phyloP scores from a whole-genome alignment of 176 grass and related monocot genomes.

The Oryza officinalis region DNA sequence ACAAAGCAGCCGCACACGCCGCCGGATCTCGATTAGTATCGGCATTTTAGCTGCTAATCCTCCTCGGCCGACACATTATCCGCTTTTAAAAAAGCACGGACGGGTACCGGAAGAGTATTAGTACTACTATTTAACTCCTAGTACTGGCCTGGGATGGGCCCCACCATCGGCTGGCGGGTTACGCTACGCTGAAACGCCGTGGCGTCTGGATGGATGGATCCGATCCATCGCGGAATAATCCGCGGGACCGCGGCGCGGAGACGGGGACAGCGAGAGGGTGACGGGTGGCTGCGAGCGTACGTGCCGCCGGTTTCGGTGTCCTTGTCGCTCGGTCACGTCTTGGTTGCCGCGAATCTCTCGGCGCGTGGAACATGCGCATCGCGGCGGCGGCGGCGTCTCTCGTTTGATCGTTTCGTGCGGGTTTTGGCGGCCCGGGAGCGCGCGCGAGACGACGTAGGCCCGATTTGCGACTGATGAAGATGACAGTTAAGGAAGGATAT shows the following conservation, averaged over 20 bases:
- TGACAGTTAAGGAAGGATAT: no score
- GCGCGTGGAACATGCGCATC: not conserved
- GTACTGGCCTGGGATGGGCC: conserved; percentile 19
- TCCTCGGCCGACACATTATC: not conserved
- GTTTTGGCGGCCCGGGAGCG: no score
- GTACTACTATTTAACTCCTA: no score
- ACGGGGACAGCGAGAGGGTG: not conserved
- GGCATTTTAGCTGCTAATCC: not conserved
- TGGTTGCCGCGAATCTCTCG: not conserved
- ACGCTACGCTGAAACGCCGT: not conserved
- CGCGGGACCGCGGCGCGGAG: not conserved
- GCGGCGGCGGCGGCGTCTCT: not conserved
- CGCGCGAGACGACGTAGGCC: not conserved
- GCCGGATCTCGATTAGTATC: not conserved
- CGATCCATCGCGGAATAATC: conserved; percentile 25
- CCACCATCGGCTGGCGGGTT: conserved; percentile 33
- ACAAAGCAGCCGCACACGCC: not conserved
- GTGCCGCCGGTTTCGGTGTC: not conserved
- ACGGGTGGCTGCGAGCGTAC: not conserved
- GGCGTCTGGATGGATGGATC: conserved; percentile 8
- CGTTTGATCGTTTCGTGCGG: no score
- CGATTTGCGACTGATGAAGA: no score
- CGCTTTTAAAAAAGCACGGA: not conserved
- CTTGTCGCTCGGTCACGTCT: not conserved
- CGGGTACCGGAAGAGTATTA: not conserved